Percentiles rank a stretch among this genome's conserved stretches.
Conservation (phyloP, 1,139 yeast genomes). For the Protomyces arabidopsidicola region DNA sequence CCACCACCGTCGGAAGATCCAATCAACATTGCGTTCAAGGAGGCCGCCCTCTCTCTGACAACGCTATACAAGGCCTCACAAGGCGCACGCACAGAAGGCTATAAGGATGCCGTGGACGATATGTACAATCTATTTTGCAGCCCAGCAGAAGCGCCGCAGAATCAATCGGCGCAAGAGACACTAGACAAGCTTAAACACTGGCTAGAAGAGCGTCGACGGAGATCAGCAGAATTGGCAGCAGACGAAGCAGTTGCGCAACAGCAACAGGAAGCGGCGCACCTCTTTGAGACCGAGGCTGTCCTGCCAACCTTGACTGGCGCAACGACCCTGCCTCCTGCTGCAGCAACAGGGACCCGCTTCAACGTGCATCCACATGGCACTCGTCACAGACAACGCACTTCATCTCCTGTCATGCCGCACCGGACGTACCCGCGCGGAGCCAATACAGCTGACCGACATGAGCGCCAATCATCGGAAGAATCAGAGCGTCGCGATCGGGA, state of each 20-base stretch:
- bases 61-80: slow-evolving; percentile 27
- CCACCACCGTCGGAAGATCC: slow-evolving; percentile 8
- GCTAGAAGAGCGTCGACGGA: slow-evolving; percentile 17
- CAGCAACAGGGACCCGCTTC: background rate
- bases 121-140: slow-evolving; percentile 4
- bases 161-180: background rate
- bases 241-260: background rate
- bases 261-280: background rate
- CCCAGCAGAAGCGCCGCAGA: background rate
- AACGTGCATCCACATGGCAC: background rate
- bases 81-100: slow-evolving; percentile 27
- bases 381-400: background rate
- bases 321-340: background rate
- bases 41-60: slow-evolving; percentile 28
- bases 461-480: slow-evolving; percentile 2
- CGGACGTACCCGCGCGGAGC: background rate
- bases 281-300: background rate
- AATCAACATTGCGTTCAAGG: slow-evolving; percentile 15
- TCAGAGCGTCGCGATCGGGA: slow-evolving; percentile 8
- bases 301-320: background rate
- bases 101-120: slow-evolving; percentile 33
- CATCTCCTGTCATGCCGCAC: background rate
- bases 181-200: slow-evolving; percentile 1
- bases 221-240: background rate
- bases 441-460: background rate